phyloP scores from a whole-genome alignment of 495 filamentous ascomycete genomes.

The Talaromyces adpressus region DNA sequence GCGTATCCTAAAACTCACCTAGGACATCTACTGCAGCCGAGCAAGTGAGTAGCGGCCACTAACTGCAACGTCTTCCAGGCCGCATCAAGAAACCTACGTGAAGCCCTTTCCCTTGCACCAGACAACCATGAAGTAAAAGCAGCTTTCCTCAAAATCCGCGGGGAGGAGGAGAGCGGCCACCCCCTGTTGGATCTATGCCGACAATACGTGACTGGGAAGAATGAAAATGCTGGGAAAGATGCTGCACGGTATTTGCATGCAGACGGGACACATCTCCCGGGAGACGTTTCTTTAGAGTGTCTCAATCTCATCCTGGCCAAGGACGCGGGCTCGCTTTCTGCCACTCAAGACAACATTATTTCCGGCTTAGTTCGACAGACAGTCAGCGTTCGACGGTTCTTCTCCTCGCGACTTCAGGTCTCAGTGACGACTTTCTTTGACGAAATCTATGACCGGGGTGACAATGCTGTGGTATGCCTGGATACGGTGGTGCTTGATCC shows the following conservation, averaged over 20 bases:
- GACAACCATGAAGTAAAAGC: slow-evolving; percentile 46
- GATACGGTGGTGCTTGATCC: slow-evolving; percentile 50
- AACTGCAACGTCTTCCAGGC: slow-evolving; percentile 31
- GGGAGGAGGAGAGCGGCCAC: slow-evolving; percentile 42
- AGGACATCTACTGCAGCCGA: not conserved
- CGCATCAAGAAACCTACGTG: slow-evolving; percentile 51
- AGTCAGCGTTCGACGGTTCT: slow-evolving; percentile 45
- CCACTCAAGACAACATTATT: slow-evolving; percentile 50
- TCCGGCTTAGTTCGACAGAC: slow-evolving; percentile 52
- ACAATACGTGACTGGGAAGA: slow-evolving; percentile 41
- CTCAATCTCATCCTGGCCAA: slow-evolving; percentile 46
- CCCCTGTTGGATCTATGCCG: slow-evolving; percentile 46
- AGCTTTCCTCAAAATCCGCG: slow-evolving; percentile 43
- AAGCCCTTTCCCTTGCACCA: slow-evolving; percentile 56
- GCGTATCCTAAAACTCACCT: not conserved
- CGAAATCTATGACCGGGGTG: slow-evolving; percentile 52
- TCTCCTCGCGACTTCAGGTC: slow-evolving; percentile 42
- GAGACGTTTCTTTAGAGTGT: slow-evolving; percentile 45
- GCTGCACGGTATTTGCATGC: slow-evolving; percentile 47
- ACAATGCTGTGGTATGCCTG: slow-evolving; percentile 51
- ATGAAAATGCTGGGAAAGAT: slow-evolving; percentile 52
- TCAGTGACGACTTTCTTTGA: slow-evolving; percentile 49
- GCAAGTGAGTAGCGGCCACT: not conserved
- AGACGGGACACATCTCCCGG: slow-evolving; percentile 43
- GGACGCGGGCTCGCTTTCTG: slow-evolving; percentile 28